Conservation (phyloP, 1,139 yeast genomes). For the Keqinozyma sinolaborantium region DNA sequence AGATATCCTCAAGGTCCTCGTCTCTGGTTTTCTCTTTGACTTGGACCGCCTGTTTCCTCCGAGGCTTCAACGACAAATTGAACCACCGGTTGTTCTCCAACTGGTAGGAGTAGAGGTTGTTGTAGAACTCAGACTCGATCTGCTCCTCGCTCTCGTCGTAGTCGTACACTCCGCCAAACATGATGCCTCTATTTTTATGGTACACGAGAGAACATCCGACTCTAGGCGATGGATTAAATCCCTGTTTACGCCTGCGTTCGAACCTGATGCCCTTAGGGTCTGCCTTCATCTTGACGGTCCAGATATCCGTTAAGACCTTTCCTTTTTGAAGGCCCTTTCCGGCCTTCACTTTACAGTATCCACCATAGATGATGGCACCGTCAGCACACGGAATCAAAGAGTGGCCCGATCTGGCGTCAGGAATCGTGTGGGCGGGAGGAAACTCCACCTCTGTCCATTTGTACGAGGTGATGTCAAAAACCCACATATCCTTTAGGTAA, state of each 20-base stretch:
- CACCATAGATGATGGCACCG: conserved; percentile 89
- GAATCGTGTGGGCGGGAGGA: conserved; percentile 75
- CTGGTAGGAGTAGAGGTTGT: conserved; percentile 78
- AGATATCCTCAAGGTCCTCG: conserved; percentile 77
- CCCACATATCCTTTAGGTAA: conserved; percentile 84
- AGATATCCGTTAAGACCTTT: conserved; percentile 81
- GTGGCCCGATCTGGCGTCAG: conserved; percentile 94
- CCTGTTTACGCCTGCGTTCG: conserved; percentile 88
- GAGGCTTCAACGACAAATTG: conserved; percentile 62
- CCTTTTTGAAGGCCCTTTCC: conserved; percentile 89
- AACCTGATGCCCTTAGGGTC: conserved; percentile 79
- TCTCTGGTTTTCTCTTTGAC: conserved; percentile 58
- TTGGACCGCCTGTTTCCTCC: conserved; percentile 48
- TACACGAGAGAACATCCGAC: conserved; percentile 91
- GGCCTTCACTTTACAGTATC: conserved; percentile 91
- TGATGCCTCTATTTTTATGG: conserved; percentile 88
- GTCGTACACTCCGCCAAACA: conserved; percentile 96
- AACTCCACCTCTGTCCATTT: conserved; percentile 91
- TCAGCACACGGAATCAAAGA: conserved; percentile 78
- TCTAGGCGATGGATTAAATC: conserved; percentile 84
- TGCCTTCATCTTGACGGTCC: conserved; percentile 85
- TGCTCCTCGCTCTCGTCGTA: conserved; percentile 94
- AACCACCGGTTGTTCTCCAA: conserved; percentile 90
- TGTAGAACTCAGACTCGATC: conserved; percentile 79
- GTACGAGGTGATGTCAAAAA: conserved; percentile 83